Percentiles rank a stretch among this genome's conserved stretches.
These are phyloP conservation scores for Orbilia javanica DNA, from an alignment of 2,329 filamentous ascomycete genomes.

Conservation along the genomic window DNA sequence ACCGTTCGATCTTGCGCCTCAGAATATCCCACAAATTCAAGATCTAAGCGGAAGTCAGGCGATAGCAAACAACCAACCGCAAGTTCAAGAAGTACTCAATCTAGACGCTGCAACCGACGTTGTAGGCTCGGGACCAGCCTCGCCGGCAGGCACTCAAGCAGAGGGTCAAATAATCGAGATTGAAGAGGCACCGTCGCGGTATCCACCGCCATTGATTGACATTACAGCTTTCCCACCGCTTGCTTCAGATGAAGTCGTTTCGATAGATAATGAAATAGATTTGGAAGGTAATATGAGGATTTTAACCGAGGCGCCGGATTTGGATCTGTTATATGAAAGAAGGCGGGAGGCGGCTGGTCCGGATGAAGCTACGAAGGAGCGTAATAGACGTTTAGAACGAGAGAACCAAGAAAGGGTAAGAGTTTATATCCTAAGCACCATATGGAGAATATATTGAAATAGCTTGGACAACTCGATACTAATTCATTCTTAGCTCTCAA, in stretches of 20 bases:
- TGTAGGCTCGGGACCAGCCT: background rate
- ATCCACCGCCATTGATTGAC: background rate
- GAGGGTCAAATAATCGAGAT: background rate
- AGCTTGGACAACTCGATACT: no score
- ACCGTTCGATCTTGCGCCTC: background rate
- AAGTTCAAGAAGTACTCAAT: background rate
- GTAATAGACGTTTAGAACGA: background rate
- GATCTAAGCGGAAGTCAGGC: no score
- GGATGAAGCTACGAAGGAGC: background rate
- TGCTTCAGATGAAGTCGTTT: background rate
- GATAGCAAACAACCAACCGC: no score
- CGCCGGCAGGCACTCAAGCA: no score
- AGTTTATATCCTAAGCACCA: background rate
- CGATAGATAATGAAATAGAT: background rate
- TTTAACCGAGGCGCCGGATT: background rate
- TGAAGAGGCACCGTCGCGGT: background rate
- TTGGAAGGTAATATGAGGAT: background rate
- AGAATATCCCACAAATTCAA: background rate
- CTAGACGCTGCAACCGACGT: background rate
- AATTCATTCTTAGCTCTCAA: no score
- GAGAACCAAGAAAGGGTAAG: background rate
- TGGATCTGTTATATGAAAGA: background rate
- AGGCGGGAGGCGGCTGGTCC: background rate
- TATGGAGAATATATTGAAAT: no score
- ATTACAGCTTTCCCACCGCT: background rate